These are phyloP conservation scores for Bacidia rubella DNA, from an alignment of 495 filamentous ascomycete species.

Conservation along the genomic window DNA sequence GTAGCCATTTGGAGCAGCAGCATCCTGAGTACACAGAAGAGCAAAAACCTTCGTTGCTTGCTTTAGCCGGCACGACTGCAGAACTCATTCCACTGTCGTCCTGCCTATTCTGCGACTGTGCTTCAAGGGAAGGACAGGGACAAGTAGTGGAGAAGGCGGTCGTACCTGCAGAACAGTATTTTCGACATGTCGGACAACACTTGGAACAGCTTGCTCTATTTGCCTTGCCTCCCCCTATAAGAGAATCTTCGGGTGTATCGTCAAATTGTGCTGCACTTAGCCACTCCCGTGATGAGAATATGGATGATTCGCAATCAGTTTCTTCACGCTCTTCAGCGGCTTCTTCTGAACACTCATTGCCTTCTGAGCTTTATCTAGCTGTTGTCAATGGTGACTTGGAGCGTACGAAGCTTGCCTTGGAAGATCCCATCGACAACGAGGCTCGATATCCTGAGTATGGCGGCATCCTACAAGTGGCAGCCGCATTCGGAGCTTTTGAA, in stretches of 20 bases:
- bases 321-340: not conserved
- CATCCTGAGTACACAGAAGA: not conserved
- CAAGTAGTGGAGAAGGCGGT: not conserved
- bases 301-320: not conserved
- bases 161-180: slow-evolving; percentile 1
- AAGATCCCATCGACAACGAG: not conserved
- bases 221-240: slow-evolving; percentile 11
- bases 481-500: not conserved
- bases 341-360: not conserved
- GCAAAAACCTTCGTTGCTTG: not conserved
- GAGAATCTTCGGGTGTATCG: not conserved
- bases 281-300: not conserved
- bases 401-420: not conserved
- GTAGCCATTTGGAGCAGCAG: not conserved
- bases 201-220: slow-evolving; percentile 19
- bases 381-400: not conserved
- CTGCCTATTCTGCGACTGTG: not conserved
- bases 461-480: not conserved
- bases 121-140: not conserved
- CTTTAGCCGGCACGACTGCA: not conserved
- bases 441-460: not conserved
- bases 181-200: slow-evolving; percentile 17
- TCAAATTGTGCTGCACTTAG: not conserved
- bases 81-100: not conserved
- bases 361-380: not conserved